phyloP scores from a whole-genome alignment of 2,329 filamentous ascomycete species.

The Ophidiomyces ophidiicola region DNA sequence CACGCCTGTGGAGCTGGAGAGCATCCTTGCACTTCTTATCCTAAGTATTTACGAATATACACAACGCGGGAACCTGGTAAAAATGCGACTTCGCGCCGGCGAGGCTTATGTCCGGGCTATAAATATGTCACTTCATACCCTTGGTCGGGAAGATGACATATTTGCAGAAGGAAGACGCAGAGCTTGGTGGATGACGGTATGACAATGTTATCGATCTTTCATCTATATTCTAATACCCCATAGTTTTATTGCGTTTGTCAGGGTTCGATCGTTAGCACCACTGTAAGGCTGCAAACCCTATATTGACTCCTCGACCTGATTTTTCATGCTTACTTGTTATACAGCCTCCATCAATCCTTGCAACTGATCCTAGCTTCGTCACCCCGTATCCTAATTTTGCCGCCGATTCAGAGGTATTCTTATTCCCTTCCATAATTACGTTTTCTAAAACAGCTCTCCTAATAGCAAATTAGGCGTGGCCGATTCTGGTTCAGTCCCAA shows the following conservation, averaged over 20 bases:
- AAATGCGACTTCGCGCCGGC: constrained; percentile 36
- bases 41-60: constrained; percentile 37
- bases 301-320: background rate
- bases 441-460: constrained; percentile 11
- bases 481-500: constrained; percentile 32
- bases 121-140: constrained; percentile 33
- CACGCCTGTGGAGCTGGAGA: constrained; percentile 32
- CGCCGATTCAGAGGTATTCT: constrained; percentile 30
- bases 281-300: constrained; percentile 21
- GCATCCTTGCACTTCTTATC: constrained; percentile 31
- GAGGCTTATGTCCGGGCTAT: constrained; percentile 34
- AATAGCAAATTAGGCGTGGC: constrained; percentile 29
- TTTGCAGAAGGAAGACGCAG: constrained; percentile 32
- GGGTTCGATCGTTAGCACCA: constrained; percentile 35
- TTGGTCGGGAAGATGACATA: constrained; percentile 24
- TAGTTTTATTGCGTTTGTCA: constrained; percentile 37
- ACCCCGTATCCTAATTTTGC: constrained; percentile 32
- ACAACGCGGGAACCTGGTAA: constrained; percentile 35
- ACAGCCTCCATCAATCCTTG: constrained; percentile 32
- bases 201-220: constrained; percentile 5
- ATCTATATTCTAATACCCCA: background rate
- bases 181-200: constrained; percentile 40
- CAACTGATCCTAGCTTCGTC: constrained; percentile 34
- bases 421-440: background rate
- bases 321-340: constrained; percentile 7